Conservation (phyloP, 495 filamentous ascomycete genomes). For the Lophium mytilinum region DNA sequence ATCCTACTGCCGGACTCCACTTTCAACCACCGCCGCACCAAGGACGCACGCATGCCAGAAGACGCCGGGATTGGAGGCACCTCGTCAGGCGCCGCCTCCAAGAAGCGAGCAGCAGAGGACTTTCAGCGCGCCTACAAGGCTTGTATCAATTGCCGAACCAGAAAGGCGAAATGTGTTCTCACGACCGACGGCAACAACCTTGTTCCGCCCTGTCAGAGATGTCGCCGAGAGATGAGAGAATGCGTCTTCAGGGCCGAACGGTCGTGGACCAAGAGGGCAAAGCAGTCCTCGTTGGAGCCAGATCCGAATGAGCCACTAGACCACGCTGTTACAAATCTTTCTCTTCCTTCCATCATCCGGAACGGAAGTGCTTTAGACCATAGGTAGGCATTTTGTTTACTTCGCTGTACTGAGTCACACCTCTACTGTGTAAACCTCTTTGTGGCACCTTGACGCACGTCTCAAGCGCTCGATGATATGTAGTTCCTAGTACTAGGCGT, state of each 20-base stretch:
- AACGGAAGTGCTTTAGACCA: no score
- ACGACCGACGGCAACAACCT: slow-evolving; percentile 14
- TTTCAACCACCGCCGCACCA: no score
- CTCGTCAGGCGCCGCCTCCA: no score
- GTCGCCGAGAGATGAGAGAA: slow-evolving; percentile 23
- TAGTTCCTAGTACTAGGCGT: no score
- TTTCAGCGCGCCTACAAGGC: slow-evolving; percentile 28
- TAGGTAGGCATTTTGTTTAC: no score
- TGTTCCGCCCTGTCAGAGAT: slow-evolving; percentile 22
- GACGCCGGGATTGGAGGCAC: no score
- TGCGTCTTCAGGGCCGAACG: slow-evolving; percentile 22
- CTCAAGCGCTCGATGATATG: no score
- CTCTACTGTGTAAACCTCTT: no score
- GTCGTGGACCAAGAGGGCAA: slow-evolving; percentile 22
- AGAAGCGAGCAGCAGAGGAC: slow-evolving; percentile 14
- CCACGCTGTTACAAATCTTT: slow-evolving; percentile 1
- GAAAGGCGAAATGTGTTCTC: slow-evolving; percentile 24
- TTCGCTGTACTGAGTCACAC: no score
- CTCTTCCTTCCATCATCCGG: slow-evolving; percentile 1
- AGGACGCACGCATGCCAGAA: no score
- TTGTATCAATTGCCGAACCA: slow-evolving; percentile 23
- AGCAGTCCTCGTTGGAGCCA: not conserved
- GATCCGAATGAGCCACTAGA: slow-evolving; percentile 1
- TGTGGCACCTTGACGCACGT: no score
- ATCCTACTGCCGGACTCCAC: no score